A percentile compares a stretch with the other conserved stretches of the same genome.
Evolutionary conservation across 768 basidiomycete species (phyloP).

Genomic region (Nevesoporus exiguus): DNA sequence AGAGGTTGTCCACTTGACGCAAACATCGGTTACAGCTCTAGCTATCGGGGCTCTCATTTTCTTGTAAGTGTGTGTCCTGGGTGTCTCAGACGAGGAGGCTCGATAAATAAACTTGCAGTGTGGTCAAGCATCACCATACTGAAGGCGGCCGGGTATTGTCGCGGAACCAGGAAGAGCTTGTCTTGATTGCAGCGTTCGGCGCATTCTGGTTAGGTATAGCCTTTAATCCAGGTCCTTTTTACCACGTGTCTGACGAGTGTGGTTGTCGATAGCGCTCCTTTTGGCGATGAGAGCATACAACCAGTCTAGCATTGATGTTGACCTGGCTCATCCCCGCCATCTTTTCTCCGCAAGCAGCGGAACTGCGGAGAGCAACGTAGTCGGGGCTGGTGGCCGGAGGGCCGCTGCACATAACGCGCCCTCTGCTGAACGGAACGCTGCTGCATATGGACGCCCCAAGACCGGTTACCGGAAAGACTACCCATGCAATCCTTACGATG

Average conservation of each 20-base stretch:
- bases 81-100: background rate
- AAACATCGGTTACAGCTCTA: constrained; percentile 69
- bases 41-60: constrained; percentile 62
- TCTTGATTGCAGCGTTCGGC: constrained; percentile 67
- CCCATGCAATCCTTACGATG: constrained; percentile 56
- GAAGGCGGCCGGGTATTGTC: constrained; percentile 53
- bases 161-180: constrained; percentile 68
- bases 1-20: constrained; percentile 67
- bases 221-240: background rate
- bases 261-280: constrained; percentile 35
- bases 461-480: constrained; percentile 40
- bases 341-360: constrained; percentile 35
- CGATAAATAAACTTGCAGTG: constrained; percentile 36
- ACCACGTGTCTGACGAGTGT: constrained; percentile 3
- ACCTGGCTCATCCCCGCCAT: constrained; percentile 29
- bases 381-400: constrained; percentile 30
- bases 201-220: constrained; percentile 73
- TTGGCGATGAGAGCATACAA: constrained; percentile 40
- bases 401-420: constrained; percentile 21
- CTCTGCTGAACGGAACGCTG: constrained; percentile 29
- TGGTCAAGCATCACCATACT: constrained; percentile 63
- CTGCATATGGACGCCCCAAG: constrained; percentile 27
- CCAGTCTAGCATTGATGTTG: constrained; percentile 29
- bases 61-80: constrained; percentile 45
- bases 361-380: constrained; percentile 33